phyloP scores from a whole-genome alignment of 2,329 filamentous ascomycete genomes.

The Parastagonospora nodorum region DNA sequence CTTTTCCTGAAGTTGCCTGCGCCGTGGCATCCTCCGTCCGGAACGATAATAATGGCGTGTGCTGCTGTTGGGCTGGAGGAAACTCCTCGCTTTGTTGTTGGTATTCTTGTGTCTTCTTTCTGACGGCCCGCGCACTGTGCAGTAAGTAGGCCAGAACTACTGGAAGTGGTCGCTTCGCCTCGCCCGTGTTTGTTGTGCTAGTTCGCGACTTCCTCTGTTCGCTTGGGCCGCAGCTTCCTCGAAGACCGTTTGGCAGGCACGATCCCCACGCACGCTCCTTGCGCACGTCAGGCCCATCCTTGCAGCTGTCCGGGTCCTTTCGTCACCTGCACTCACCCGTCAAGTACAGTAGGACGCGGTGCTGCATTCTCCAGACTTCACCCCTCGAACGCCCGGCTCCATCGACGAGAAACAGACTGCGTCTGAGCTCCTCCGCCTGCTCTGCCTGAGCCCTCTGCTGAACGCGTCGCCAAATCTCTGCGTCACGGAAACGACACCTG shows the following conservation, averaged over 20 bases:
- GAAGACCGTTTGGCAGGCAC: conserved; percentile 33
- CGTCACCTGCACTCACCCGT: conserved; percentile 15
- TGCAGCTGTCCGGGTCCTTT: conserved; percentile 30
- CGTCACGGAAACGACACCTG: conserved; percentile 35
- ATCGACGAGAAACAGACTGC: conserved; percentile 32
- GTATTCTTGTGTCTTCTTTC: not conserved
- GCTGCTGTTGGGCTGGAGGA: conserved; percentile 4
- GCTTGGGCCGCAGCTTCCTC: conserved; percentile 27
- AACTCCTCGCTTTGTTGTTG: conserved; percentile 2
- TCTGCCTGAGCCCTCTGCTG: conserved; percentile 10
- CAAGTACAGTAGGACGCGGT: conserved; percentile 15
- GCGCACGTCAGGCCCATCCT: conserved; percentile 36
- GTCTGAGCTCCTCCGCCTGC: conserved; percentile 25
- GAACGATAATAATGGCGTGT: conserved; percentile 18
- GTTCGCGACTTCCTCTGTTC: conserved; percentile 25
- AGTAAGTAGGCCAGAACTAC: not conserved
- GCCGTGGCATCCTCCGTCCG: conserved; percentile 15
- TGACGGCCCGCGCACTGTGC: not conserved
- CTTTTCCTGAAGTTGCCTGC: conserved; percentile 16
- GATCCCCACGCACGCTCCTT: conserved; percentile 26
- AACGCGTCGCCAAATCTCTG: conserved; percentile 11
- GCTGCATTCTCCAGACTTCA: conserved; percentile 12
- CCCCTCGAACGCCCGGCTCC: conserved; percentile 9
- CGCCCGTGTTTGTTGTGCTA: conserved; percentile 6
- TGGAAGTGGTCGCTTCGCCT: not conserved